These are phyloP conservation scores for Phaeosphaeriaceae sp. DNA, from an alignment of 2,329 filamentous ascomycete genomes.

Conservation along the genomic window DNA sequence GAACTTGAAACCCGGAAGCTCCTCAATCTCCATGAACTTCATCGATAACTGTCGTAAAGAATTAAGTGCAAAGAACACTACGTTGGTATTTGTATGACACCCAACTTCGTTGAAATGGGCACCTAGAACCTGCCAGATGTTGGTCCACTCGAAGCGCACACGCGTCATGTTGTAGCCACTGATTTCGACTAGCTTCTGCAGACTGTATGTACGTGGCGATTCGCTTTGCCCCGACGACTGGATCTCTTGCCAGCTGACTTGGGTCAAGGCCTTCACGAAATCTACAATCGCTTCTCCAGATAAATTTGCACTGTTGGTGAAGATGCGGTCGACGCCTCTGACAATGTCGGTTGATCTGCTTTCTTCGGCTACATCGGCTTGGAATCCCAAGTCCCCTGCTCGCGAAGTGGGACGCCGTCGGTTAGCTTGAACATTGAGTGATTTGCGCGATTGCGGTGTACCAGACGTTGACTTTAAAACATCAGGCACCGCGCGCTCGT, in stretches of 20 bases:
- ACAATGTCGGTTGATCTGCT: constrained; percentile 92
- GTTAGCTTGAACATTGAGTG: constrained; percentile 66
- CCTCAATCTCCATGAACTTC: constrained; percentile 98
- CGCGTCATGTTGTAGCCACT: constrained; percentile 99
- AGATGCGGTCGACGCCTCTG: constrained; percentile 91
- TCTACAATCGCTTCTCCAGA: constrained; percentile 94
- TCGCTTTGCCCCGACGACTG: constrained; percentile 96
- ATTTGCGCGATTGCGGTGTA: constrained; percentile 66
- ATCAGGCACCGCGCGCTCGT: constrained; percentile 90
- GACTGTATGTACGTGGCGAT: constrained; percentile 91
- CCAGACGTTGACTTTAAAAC: constrained; percentile 77
- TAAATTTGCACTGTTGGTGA: constrained; percentile 92
- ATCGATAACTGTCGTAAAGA: constrained; percentile 94
- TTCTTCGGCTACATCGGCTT: constrained; percentile 85
- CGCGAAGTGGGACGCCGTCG: constrained; percentile 55
- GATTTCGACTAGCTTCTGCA: constrained; percentile 98
- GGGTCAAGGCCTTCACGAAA: constrained; percentile 88
- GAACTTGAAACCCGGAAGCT: constrained; percentile 98
- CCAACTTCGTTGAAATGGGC: constrained; percentile 98
- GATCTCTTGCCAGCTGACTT: constrained; percentile 99
- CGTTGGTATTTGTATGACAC: constrained; percentile 93
- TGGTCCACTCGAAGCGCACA: constrained; percentile 97
- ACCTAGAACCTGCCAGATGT: constrained; percentile 96
- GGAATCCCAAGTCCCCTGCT: constrained; percentile 58
- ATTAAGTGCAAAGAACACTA: constrained; percentile 97